phyloP scores from a whole-genome alignment of 208 protist species.

The Crithidia expoeki region DNA sequence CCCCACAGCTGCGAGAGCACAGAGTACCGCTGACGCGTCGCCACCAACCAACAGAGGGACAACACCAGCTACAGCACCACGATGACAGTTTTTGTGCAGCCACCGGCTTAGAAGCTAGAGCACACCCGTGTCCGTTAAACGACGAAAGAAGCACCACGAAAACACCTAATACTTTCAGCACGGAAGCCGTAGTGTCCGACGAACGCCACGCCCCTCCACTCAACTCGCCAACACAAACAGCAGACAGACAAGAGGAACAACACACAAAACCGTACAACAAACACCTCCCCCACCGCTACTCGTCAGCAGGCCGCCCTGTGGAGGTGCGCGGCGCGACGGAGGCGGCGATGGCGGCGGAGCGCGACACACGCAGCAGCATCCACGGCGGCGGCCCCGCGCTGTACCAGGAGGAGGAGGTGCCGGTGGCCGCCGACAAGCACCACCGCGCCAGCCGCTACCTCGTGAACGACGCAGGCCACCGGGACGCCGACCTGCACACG shows the following conservation, averaged over 20 bases:
- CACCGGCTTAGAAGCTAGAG: too few species aligned
- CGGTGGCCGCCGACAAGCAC: neutral
- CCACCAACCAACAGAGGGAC: slow-evolving; percentile 21
- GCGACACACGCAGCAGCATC: slow-evolving; percentile 3
- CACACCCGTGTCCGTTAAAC: too few species aligned
- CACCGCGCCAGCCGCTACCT: slow-evolving; percentile 6
- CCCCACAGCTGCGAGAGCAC: slow-evolving; percentile 22
- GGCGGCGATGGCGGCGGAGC: neutral
- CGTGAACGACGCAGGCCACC: slow-evolving; percentile 4
- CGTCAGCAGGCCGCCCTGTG: too few species aligned
- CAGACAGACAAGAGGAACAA: neutral
- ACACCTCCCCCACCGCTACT: too few species aligned
- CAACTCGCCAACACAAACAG: neutral
- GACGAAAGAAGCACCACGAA: too few species aligned
- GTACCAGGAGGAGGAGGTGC: slow-evolving; percentile 4
- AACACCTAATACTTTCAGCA: neutral
- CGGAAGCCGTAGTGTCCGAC: slow-evolving; percentile 14
- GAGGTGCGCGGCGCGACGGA: neutral
- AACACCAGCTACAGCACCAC: neutral
- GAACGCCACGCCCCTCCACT: slow-evolving; percentile 24
- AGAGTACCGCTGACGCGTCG: slow-evolving; percentile 23
- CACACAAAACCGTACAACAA: too few species aligned
- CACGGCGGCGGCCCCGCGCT: neutral
- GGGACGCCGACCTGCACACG: neutral
- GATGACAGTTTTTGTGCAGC: neutral